Percentiles rank a stretch among this genome's conserved stretches.
Evolutionary conservation across 1,284 basidiomycete genomes (phyloP).

Genomic region (Apiotrichum montevideense): DNA sequence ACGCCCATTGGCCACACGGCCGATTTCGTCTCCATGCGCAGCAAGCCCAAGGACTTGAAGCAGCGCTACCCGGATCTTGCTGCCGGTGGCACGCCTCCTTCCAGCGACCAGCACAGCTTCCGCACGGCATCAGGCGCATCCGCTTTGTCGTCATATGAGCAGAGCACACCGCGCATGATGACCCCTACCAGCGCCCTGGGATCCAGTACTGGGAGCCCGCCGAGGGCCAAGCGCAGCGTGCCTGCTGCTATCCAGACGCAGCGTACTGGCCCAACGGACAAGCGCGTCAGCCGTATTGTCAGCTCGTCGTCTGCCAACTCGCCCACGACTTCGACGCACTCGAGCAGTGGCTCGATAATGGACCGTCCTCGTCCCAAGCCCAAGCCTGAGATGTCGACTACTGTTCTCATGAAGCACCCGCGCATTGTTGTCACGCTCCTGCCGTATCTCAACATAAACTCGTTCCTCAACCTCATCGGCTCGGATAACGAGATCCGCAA

Average conservation of each 20-base stretch:
- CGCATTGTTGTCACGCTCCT: conserved; percentile 35
- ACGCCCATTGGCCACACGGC: too few species aligned
- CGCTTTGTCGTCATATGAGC: too few species aligned
- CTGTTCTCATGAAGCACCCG: conserved; percentile 23
- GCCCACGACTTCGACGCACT: neutral
- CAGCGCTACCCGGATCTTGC: too few species aligned
- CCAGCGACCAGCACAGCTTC: too few species aligned
- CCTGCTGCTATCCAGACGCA: neutral
- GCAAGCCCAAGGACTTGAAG: too few species aligned
- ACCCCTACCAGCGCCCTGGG: too few species aligned
- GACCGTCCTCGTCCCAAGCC: conserved; percentile 6
- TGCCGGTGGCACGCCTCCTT: too few species aligned
- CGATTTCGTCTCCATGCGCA: too few species aligned
- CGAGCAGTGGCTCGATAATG: conserved; percentile 1
- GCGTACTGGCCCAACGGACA: neutral
- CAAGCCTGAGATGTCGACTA: conserved; percentile 8
- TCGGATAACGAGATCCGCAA: conserved; percentile 32
- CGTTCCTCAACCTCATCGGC: conserved; percentile 40
- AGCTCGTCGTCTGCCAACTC: neutral
- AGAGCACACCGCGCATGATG: too few species aligned
- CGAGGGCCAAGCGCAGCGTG: neutral
- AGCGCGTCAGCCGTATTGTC: neutral
- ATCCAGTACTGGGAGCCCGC: neutral
- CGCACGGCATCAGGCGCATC: too few species aligned
- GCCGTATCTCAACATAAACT: conserved; percentile 37